Base-by-base conservation (phyloP, 441 rosid genomes). In the Erodium texanum region DNA sequence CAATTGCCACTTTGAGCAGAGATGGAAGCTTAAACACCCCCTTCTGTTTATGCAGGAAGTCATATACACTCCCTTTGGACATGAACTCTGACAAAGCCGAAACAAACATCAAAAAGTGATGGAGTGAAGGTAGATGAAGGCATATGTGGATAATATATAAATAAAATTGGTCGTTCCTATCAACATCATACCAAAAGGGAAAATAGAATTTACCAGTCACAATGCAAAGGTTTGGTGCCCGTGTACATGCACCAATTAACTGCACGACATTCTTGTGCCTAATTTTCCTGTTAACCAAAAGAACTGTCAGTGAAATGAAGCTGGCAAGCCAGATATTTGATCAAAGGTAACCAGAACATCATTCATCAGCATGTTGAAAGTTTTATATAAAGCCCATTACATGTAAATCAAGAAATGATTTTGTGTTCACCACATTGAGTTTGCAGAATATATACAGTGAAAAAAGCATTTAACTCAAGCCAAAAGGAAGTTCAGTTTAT, bases 231-330 rank as follows among this genome's bases (percentile, higher is more conserved):
- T 82, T 83, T 77, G 97, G 96, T 78, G 97, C 80, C 52, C 79
- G 81, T 62, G 98, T 89, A 78, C 94, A 88, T 65, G 97, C 99
- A 70, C 99, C 99, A 5, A 94, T 88, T 75, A 94, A 92, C 72
- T 92, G 99, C 68, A 94, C 96, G 70, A 94, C 93, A 76, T 94
- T 94, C 81, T 88, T 94, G 77, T 94, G 99, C 36, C 98, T 87
- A 19, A 94, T 82, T 82, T 94, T 94, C 86, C 99, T 92, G 81
- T 82, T 81, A 77, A 73, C 41, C 66, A 69, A 63, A 64, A 66
- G 38, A 64, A 48, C 5, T 36, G 20, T 32, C 24, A 54, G 19
- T 62, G 52, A 24, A 58, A 74, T 36, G 38, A 56, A 18, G 50
- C 18, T 54, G 38, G 22, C 16, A 29, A 8, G 27, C 36, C 9